Evolutionary conservation across 495 filamentous ascomycete species (phyloP).

Genomic region (Cudoniella acicularis): DNA sequence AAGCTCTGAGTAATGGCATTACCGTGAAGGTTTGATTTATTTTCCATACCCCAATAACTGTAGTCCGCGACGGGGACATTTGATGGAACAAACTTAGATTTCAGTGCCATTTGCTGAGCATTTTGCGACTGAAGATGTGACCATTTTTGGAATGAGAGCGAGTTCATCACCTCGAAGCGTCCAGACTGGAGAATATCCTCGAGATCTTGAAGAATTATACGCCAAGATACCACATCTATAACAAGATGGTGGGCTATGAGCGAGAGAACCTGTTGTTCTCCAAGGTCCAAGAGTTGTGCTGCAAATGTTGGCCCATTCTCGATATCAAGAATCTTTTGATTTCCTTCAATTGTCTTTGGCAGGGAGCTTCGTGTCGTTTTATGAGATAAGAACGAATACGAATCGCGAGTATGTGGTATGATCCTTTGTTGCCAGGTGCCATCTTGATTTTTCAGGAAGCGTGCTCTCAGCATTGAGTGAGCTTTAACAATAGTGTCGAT

Average conservation of each 20-base stretch:
- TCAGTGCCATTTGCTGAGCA: not conserved
- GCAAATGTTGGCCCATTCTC: not conserved
- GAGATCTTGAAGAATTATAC: not conserved
- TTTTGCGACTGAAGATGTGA: not conserved
- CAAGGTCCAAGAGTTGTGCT: not conserved
- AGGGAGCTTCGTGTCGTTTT: not conserved
- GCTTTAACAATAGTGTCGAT: not conserved
- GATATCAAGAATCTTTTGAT: too few relatives aligned
- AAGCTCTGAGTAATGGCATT: not conserved
- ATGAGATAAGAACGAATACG: too few relatives aligned
- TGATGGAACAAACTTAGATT: not conserved
- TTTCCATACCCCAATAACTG: not conserved
- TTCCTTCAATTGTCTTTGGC: not conserved
- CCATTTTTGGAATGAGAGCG: not conserved
- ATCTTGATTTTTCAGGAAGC: not conserved
- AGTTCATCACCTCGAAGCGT: not conserved
- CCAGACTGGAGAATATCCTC: not conserved
- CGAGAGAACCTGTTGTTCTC: not conserved
- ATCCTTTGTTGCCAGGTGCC: not conserved
- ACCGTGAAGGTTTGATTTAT: too few relatives aligned
- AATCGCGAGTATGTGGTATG: not conserved
- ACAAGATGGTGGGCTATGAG: not conserved
- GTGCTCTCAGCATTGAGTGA: not conserved
- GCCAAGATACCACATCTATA: not conserved
- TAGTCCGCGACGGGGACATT: not conserved